These are phyloP conservation scores for Lineolata rhizophorae DNA, from an alignment of 495 filamentous ascomycete species.

Conservation along the genomic window DNA sequence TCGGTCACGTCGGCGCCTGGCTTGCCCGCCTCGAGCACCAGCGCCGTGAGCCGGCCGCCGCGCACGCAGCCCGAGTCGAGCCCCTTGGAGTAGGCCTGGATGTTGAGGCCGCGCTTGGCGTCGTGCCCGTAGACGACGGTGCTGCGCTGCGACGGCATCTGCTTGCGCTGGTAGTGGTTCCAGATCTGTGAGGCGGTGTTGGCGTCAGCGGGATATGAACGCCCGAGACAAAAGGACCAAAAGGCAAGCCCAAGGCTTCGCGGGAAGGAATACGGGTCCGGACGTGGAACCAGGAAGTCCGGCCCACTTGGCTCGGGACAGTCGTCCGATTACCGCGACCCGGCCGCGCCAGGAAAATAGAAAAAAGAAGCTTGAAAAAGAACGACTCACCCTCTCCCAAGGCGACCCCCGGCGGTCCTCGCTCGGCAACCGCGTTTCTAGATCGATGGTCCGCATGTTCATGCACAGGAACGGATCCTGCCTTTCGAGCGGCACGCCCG, in stretches of 20 bases:
- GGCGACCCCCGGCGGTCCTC: constrained; percentile 30
- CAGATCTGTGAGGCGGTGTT: constrained; percentile 31
- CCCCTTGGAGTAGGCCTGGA: constrained; percentile 53
- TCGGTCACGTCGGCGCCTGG: too few relatives aligned
- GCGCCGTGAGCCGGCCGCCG: constrained; percentile 51
- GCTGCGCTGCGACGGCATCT: constrained; percentile 13
- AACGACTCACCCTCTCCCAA: constrained; percentile 40
- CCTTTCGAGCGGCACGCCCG: constrained; percentile 42
- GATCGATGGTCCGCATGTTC: constrained; percentile 72
- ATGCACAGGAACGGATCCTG: constrained; percentile 69
- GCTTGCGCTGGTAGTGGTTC: constrained; percentile 29
- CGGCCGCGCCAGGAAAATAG: too few relatives aligned
- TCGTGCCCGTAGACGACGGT: constrained; percentile 81
- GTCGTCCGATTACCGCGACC: too few relatives aligned
- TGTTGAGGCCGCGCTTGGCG: constrained; percentile 42
- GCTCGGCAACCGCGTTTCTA: constrained; percentile 37
- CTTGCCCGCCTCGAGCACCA: too few relatives aligned
- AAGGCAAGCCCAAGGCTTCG: too few relatives aligned
- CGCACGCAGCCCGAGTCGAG: constrained; percentile 65
- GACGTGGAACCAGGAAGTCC: too few relatives aligned
- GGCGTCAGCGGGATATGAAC: too few relatives aligned
- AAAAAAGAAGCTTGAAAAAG: too few relatives aligned
- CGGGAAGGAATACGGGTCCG: too few relatives aligned
- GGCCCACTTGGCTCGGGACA: neutral
- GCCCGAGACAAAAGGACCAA: too few relatives aligned